Conservation (phyloP, 2,329 filamentous ascomycete species). For the Aspergillus tamarii region DNA sequence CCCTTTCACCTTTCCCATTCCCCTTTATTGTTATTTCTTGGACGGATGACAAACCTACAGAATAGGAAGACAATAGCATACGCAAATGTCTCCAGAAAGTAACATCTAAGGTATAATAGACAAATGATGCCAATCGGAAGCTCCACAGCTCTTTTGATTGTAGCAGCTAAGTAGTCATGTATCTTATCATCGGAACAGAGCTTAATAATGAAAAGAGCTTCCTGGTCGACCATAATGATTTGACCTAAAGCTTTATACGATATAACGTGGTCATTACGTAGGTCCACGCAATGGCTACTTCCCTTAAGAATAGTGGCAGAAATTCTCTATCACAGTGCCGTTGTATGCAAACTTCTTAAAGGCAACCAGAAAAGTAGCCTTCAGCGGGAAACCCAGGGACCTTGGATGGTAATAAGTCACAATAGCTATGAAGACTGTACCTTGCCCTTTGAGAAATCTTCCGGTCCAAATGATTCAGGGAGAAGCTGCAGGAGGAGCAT, state of each 20-base stretch:
- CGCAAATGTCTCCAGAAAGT: background rate
- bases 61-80: background rate
- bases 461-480: constrained; percentile 70
- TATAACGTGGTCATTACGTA: background rate
- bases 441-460: constrained; percentile 50
- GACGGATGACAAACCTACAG: background rate
- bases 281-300: background rate
- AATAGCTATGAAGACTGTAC: background rate
- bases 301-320: background rate
- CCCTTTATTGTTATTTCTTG: background rate
- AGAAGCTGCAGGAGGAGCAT: constrained; percentile 56
- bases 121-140: background rate
- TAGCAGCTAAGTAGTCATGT: background rate
- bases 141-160: background rate
- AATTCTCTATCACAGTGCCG: background rate
- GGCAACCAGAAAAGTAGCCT: background rate
- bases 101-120: background rate
- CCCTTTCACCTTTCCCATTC: background rate
- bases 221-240: background rate
- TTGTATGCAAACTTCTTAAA: background rate
- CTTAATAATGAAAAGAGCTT: background rate
- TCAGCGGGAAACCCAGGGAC: background rate
- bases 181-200: background rate
- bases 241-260: background rate
- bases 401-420: background rate